A percentile compares a stretch with the other conserved stretches of the same genome.
Evolutionary conservation across 1,284 basidiomycete genomes (phyloP).

Genomic region (Ustanciosporium gigantosporum): DNA sequence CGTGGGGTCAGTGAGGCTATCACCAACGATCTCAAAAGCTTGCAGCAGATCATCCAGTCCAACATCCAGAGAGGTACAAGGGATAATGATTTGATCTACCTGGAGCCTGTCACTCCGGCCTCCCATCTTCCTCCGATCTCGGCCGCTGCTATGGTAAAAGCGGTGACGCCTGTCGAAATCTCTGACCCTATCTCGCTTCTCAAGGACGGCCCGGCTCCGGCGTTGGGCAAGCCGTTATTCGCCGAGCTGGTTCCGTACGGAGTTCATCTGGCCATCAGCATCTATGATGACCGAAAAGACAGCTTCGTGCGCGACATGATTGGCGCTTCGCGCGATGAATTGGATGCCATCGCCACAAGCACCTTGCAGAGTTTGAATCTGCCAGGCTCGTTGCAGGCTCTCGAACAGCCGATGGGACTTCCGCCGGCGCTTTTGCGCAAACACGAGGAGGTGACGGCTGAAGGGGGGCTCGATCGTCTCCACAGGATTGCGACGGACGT

Average conservation of each 20-base stretch:
- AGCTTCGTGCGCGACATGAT: conserved; percentile 75
- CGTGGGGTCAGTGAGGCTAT: conserved; percentile 66
- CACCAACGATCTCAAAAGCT: conserved; percentile 64
- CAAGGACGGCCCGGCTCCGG: conserved; percentile 28
- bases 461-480: conserved; percentile 76
- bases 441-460: conserved; percentile 79
- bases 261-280: conserved; percentile 83
- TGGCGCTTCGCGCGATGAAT: conserved; percentile 68
- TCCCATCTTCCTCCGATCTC: conserved; percentile 72
- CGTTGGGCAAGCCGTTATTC: conserved; percentile 69
- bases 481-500: conserved; percentile 76
- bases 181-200: conserved; percentile 44
- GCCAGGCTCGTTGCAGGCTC: conserved; percentile 82
- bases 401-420: conserved; percentile 82
- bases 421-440: conserved; percentile 85
- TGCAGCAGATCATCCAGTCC: conserved; percentile 70
- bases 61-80: conserved; percentile 70
- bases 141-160: conserved; percentile 73
- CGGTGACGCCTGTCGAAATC: conserved; percentile 69
- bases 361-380: conserved; percentile 75
- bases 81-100: conserved; percentile 96
- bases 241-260: conserved; percentile 81
- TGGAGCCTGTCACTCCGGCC: conserved; percentile 78
- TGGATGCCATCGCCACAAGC: conserved; percentile 70
- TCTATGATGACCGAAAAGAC: conserved; percentile 83